Conservation (phyloP, 352 stramenopile species). For the Globisporangium abappressorium region DNA sequence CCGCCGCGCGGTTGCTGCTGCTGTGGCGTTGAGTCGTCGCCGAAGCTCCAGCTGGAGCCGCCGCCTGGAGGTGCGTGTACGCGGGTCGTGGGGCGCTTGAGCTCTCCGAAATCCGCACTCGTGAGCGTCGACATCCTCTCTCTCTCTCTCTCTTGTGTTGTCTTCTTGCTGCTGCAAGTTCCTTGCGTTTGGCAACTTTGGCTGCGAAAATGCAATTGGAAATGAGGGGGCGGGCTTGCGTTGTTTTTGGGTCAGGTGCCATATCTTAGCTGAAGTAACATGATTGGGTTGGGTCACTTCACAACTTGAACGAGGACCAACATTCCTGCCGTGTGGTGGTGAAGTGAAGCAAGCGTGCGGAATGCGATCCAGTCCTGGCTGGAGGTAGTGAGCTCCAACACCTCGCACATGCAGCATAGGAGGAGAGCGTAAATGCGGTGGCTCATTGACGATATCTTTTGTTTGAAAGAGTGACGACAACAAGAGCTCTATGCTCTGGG, state of each 20-base stretch:
- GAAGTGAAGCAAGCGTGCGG: background rate
- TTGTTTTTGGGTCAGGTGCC: background rate
- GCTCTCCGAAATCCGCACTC: conserved; percentile 76
- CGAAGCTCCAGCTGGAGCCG: conserved; percentile 76
- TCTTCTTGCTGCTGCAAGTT: background rate
- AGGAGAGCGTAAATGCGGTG: no score
- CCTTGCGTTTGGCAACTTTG: background rate
- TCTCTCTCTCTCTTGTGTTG: background rate
- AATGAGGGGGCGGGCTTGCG: background rate
- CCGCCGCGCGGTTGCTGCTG: conserved; percentile 19
- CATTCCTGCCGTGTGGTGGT: background rate
- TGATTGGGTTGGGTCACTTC: background rate
- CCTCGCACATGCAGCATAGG: no score
- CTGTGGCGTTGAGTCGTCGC: conserved; percentile 27
- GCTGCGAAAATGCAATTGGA: background rate
- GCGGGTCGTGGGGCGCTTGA: conserved; percentile 81
- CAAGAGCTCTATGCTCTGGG: no score
- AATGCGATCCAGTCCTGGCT: background rate
- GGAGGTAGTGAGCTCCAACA: no score
- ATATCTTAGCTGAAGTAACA: conserved; percentile 3
- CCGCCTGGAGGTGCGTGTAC: conserved; percentile 77
- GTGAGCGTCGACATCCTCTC: conserved; percentile 77
- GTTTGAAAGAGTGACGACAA: no score
- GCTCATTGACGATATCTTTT: no score
- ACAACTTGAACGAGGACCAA: background rate